phyloP scores from a whole-genome alignment of 371 early-diverging fungal species.

The Syncephalastrum contaminatum region DNA sequence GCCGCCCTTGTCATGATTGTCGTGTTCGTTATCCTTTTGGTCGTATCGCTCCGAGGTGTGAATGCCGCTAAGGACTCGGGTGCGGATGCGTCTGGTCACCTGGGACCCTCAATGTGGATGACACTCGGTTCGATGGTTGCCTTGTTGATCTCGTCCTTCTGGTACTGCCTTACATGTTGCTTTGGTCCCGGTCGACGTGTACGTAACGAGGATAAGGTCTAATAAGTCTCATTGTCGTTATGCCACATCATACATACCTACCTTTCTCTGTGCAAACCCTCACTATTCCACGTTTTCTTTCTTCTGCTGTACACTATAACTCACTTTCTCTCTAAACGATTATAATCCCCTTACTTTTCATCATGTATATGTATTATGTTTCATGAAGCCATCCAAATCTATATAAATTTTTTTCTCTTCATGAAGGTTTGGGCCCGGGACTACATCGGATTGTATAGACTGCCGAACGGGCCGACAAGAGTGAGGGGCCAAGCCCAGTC shows the following conservation, averaged over 20 bases:
- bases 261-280: neutral
- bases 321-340: neutral
- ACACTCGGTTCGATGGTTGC: slow-evolving; percentile 31
- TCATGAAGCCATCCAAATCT: too few relatives aligned
- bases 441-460: too few relatives aligned
- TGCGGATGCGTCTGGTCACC: slow-evolving; percentile 20
- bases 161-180: slow-evolving; percentile 28
- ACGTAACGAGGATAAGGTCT: slow-evolving; percentile 14
- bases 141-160: slow-evolving; percentile 22
- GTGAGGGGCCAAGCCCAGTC: too few relatives aligned
- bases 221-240: slow-evolving; percentile 8
- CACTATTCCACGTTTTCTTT: neutral
- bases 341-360: too few relatives aligned
- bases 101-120: slow-evolving; percentile 35
- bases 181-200: slow-evolving; percentile 21
- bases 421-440: too few relatives aligned
- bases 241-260: neutral
- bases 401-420: too few relatives aligned
- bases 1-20: slow-evolving; percentile 27
- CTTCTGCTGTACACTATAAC: neutral
- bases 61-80: slow-evolving; percentile 25
- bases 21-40: slow-evolving; percentile 26
- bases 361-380: too few relatives aligned
- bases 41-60: slow-evolving; percentile 34
- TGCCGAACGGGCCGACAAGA: too few relatives aligned